Evolutionary conservation across 331 rosid genomes (phyloP), one percentile per base, ranked within the genome.

Genomic region (Prunus yedoensis): DNA sequence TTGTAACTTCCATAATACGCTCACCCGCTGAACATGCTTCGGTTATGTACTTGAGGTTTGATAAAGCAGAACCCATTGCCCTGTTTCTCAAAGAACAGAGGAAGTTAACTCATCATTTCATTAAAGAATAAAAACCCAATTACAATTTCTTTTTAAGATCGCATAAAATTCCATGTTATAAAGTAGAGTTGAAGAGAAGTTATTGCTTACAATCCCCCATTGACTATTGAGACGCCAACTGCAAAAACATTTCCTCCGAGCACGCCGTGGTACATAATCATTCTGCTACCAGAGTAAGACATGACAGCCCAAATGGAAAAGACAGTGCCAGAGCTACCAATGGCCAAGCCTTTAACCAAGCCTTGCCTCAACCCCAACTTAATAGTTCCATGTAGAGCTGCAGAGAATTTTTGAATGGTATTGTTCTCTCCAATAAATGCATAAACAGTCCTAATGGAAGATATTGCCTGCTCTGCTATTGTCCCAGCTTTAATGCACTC

Each of bases 401-500:
- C 38, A 43, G 90, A 87, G 78, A 83, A 90, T 74, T 87, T 82
- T 43, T 28, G 49, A 0, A 80, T 81, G 17, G 91, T 88, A 35
- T 88, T 88, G 80, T 66, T 82, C 70, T 92, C 97, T 4, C 92
- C 97, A 1, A 51, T 91, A 61, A 84, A 92, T 1, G 97, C 91
- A 68, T 92, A 90, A 4, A 92, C 96, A 0, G 91, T 90, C 78
- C 90, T 82, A 27, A 89, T 77, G 14, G 93, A 92, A 43, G 96
- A 90, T 64, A 92, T 74, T 10, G 94, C 94, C 43, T 89, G 96
- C 79, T 89, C 92, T n/a, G 89, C 97, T 18, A 92, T 78, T 58
- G 84, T 75, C 16, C 93, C 93, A 0, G 96, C 94, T 16, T 76
- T 78, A 16, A 84, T 70, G 10, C 87, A 86, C 54, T 89, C 91